Evolutionary conservation across 2,329 filamentous ascomycete genomes (phyloP).

Genomic region (Trichoderma oligosporum): DNA sequence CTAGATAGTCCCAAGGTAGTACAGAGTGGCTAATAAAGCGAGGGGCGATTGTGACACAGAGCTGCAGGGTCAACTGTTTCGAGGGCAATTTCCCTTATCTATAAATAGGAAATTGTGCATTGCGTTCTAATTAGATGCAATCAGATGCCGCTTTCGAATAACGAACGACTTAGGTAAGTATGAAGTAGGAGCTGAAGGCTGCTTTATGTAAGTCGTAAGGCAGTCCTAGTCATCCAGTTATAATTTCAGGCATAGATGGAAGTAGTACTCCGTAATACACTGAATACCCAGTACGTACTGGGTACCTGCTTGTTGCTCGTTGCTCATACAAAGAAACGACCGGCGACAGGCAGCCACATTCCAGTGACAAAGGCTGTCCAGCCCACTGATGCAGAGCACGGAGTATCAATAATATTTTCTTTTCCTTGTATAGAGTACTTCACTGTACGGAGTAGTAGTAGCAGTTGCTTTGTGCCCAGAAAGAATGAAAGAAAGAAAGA

Average conservation of each 20-base stretch:
- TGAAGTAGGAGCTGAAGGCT: neutral
- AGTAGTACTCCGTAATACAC: too few relatives aligned
- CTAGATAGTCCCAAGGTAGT: too few relatives aligned
- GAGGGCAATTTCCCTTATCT: neutral
- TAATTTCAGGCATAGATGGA: neutral
- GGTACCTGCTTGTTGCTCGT: too few relatives aligned
- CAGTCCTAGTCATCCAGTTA: neutral
- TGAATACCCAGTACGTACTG: too few relatives aligned
- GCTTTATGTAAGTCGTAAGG: conserved; percentile 5
- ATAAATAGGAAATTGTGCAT: neutral
- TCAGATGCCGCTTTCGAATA: neutral
- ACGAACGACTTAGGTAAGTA: neutral
- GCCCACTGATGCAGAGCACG: neutral
- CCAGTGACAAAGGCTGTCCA: conserved; percentile 1
- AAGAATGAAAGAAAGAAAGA: too few relatives aligned
- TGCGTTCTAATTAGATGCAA: neutral
- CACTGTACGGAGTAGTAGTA: too few relatives aligned
- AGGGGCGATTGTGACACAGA: neutral
- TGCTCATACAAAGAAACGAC: neutral
- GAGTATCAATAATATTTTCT: neutral
- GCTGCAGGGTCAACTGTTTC: too few relatives aligned
- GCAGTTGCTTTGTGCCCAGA: too few relatives aligned
- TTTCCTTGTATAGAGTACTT: too few relatives aligned
- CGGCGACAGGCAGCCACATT: conserved; percentile 1
- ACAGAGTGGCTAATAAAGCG: neutral